Base-by-base conservation (phyloP, 352 stramenopile species). In the Globisporangium iwayamae region DNA sequence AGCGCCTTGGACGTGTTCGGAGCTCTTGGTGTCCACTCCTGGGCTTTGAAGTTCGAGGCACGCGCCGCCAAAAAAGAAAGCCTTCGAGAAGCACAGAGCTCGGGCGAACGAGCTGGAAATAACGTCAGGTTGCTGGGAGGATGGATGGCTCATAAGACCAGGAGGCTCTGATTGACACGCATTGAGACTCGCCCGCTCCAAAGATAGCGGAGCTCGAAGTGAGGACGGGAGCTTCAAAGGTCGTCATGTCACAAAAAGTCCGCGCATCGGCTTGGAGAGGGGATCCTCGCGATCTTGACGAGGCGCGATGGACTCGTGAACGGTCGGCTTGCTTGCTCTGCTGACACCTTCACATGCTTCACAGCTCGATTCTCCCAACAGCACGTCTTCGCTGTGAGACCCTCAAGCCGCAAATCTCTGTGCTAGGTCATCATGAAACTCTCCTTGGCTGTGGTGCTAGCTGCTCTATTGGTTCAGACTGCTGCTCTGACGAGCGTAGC, bases 391-490 rank as follows among this genome's bases (percentile, higher is more conserved):
- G 36, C 11, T 41, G 36, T 14, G 9, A 16, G 36, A 14, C 9
- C 36, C 36, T 41, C 36, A 14, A 14, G 36, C 34, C 8, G 8
- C 56, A 45, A 14, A 11, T 30, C 0, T n/a, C 7, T 8, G 11
- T 8, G 11, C 2, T 18, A 2, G 10, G 18, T 20, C 5, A 3
- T 39, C 5, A 68, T 68, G 63, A 68, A 64, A 48, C 11, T 58
- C 20, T 48, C 38, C 2, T 1, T 39, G 11, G 25, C 36, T 1
- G 25, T 34, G 6, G 25, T n/a, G 3, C 10, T 68, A 28, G 16
- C 25, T 20, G 46, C 48, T 18, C 2, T 55, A 5, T n/a, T 61
- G 41, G 52, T 57, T 10, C 65, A 70, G 34, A 25, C 74, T 13
- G 47, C 55, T 34, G 20, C 63, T 2, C n/a, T 20, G 5, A 38